A percentile compares a stretch with the other conserved stretches of the same genome.
These are phyloP conservation scores for Ensete ventricosum DNA, from an alignment of 176 grass and related monocot species.

Conservation along the genomic window DNA sequence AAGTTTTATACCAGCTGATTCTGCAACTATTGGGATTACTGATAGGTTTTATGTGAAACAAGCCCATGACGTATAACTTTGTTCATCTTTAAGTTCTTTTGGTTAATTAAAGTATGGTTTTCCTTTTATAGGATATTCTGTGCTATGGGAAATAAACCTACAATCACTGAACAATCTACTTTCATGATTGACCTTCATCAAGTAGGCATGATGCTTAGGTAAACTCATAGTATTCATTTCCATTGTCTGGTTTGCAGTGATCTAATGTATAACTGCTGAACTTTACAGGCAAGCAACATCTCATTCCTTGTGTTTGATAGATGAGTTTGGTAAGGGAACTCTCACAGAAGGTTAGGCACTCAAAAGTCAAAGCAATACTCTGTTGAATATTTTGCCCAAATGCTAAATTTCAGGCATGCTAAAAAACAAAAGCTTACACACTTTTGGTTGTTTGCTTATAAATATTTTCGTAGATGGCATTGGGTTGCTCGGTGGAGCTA, in stretches of 20 bases:
- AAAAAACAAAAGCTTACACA: background rate
- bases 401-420: conserved; percentile 5
- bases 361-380: background rate
- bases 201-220: conserved; percentile 97
- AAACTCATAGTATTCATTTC: conserved; percentile 13
- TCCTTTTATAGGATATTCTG: conserved; percentile 71
- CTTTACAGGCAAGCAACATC: conserved; percentile 74
- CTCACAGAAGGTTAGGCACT: conserved; percentile 66
- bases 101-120: conserved; percentile 2
- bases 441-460: background rate
- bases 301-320: conserved; percentile 77
- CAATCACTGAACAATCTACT: conserved; percentile 82
- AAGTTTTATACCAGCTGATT: conserved; percentile 98
- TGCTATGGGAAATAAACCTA: conserved; percentile 84
- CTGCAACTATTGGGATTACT: conserved; percentile 75
- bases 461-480: conserved; percentile 63
- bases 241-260: background rate
- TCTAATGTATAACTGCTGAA: background rate
- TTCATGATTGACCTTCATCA: conserved; percentile 99
- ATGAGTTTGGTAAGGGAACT: conserved; percentile 98
- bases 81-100: background rate
- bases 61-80: background rate
- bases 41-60: conserved; percentile 53
- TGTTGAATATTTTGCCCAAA: background rate
- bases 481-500: conserved; percentile 86